Base-by-base conservation (phyloP, 2,329 filamentous ascomycete genomes). In the Elsinoe arachidis region DNA sequence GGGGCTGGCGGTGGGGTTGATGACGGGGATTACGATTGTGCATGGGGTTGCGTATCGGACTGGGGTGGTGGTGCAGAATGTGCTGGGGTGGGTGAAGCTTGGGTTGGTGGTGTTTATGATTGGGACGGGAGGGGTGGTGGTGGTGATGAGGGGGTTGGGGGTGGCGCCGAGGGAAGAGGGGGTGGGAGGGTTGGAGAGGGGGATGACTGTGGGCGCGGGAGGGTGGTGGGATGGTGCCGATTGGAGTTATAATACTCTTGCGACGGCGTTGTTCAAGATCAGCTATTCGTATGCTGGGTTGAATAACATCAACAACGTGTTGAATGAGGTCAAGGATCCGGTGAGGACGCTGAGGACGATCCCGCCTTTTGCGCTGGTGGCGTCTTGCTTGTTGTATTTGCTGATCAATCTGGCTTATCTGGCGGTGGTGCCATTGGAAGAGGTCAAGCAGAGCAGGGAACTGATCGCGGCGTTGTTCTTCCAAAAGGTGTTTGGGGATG, bases 251-350 rank as follows among this genome's bases (percentile, higher is more conserved):
- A 82, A 83, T 30, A 74, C 80, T 1, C 73, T 88, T n/a, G 81
- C 83, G 0, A 86, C 85, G 0, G 79, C 84, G 0, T 70, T 88
- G 0, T 84, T 85, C 71, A 84, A 73, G 63, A 82, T 88, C 0
- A 81, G 85, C 44, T 87, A 87, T 67, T 85, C 84, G 0, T 88
- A 87, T 58, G 76, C 83, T 0, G 85, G 86, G 0, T 72, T 86
- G 11, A 80, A 76, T 55, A 88, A 87, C 59, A 76, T 84, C 61
- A 86, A 84, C 69, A 85, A 87, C 62, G 85, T 88, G 3, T 73
- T 88, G 53, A 86, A 85, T 65, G 85, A 88, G 66, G 84, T 88
- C 17, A 82, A 82, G 59, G 77, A 88, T 59, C 86, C 86, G 0
- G 78, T 88, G 0, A 73, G 78, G 12, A 88, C 85, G 0, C 68